Base-by-base conservation (phyloP, 495 filamentous ascomycete genomes). In the Penicillium pulvis region DNA sequence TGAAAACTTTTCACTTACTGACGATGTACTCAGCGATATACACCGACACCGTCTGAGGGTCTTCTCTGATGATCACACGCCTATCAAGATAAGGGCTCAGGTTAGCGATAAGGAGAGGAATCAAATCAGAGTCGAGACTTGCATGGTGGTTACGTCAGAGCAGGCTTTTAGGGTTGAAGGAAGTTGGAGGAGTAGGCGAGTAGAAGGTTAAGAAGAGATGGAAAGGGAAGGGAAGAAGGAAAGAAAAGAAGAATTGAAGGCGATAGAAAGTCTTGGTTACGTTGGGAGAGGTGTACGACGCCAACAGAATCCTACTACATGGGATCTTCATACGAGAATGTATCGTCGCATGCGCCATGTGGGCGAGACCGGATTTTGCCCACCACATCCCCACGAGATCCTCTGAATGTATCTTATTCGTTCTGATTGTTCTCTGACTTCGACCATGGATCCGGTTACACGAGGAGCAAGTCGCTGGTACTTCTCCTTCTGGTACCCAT, bases 11-110 rank as follows among this genome's bases (percentile, higher is more conserved):
- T 41, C 23, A 68, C 79, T 66, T 79, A 88, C 85, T 81, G 71
- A 92, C 85, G 67, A 95, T 92, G 77, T 93, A 93, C 66, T 91
- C 84, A 51, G 90, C 88, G 59, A 92, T 87, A 69, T 92, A 92
- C 65, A 78, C 75, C 60, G 90, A 90, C 31, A 87, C 87, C 42
- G 79, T 73, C 12, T 78, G 70, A 47, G 85, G 79, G 63, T 89
- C 80, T 68, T 91, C 85, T 69, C 88, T 81, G 72, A 95, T 90
- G 71, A 93, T 92, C 66, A 95, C 86, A 71, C 91, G 85, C 91
- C 90, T 95, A 57, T 19, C 17, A 20, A 12, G 19, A 51, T 5
- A 17, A 12, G 19, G 41, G 12, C 24, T 20, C 16, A 35, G 33
- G 50, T 20, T 66, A 72, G 69, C 47, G 20, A 47, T 19, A 12